phyloP scores from a whole-genome alignment of 345 rosid genomes.

The Dipteronia dyeriana region DNA sequence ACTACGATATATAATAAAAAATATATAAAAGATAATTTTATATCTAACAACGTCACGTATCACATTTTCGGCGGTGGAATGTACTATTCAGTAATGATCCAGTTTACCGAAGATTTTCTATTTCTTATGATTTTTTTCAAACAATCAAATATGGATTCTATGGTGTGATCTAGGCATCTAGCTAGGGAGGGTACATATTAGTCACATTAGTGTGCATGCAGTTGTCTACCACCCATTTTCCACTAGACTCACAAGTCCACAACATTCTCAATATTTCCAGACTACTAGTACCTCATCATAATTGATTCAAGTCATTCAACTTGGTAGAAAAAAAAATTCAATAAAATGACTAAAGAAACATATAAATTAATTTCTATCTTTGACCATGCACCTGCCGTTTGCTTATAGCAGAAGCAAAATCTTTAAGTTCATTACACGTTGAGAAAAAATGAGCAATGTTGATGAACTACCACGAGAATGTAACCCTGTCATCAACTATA shows the following conservation, averaged over 20 bases:
- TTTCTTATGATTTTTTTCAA: too few species aligned
- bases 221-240: neutral
- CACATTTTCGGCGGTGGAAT: too few species aligned
- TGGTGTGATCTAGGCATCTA: too few species aligned
- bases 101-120: too few species aligned
- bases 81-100: too few species aligned
- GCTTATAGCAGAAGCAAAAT: constrained; percentile 32
- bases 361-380: neutral
- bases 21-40: too few species aligned
- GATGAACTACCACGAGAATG: constrained; percentile 42
- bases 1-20: too few species aligned
- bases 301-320: neutral
- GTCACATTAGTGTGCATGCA: neutral
- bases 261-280: neutral
- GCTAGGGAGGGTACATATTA: too few species aligned
- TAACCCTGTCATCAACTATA: neutral
- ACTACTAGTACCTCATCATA: neutral
- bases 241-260: neutral
- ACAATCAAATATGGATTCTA: too few species aligned
- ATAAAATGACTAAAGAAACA: neutral
- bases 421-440: constrained; percentile 22
- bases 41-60: too few species aligned
- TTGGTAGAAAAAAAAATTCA: neutral
- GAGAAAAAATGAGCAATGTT: constrained; percentile 28
- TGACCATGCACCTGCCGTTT: constrained; percentile 16